phyloP scores from a whole-genome alignment of 2,329 filamentous ascomycete genomes.

The Triangularia setosa region DNA sequence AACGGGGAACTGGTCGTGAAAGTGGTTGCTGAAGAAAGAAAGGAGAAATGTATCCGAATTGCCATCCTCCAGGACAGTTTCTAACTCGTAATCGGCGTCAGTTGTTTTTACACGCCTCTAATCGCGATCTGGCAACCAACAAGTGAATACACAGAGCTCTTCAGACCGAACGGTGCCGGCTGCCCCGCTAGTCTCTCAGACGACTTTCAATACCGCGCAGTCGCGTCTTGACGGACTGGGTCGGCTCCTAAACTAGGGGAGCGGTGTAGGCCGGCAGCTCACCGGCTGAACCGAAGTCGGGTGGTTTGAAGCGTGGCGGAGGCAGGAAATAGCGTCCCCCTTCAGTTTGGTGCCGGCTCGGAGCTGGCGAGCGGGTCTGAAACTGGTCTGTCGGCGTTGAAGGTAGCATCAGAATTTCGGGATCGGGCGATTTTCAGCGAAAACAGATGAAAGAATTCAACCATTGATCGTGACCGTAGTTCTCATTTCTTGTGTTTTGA shows the following conservation, averaged over 20 bases:
- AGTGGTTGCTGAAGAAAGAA: background rate
- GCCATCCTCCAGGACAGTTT: background rate
- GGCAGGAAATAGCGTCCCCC: background rate
- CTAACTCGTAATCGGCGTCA: background rate
- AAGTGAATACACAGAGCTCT: background rate
- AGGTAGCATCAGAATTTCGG: background rate
- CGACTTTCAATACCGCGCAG: background rate
- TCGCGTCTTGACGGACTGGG: background rate
- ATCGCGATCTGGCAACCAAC: background rate
- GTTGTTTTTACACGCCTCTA: background rate
- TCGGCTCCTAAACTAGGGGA: background rate
- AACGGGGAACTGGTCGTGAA: background rate
- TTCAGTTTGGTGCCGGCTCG: background rate
- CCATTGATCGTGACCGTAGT: background rate
- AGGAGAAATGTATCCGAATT: background rate
- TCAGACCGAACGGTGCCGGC: background rate
- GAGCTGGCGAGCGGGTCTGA: background rate
- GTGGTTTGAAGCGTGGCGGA: background rate
- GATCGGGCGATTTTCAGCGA: background rate
- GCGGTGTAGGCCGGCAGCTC: background rate
- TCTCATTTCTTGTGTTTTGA: background rate
- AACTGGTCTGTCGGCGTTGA: background rate
- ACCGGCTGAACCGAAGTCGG: background rate
- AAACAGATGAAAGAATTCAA: background rate
- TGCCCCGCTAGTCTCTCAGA: background rate